A percentile compares a stretch with the other conserved stretches of the same genome.
Conservation (phyloP, 1,139 yeast genomes). For the Geotrichum reessii region DNA sequence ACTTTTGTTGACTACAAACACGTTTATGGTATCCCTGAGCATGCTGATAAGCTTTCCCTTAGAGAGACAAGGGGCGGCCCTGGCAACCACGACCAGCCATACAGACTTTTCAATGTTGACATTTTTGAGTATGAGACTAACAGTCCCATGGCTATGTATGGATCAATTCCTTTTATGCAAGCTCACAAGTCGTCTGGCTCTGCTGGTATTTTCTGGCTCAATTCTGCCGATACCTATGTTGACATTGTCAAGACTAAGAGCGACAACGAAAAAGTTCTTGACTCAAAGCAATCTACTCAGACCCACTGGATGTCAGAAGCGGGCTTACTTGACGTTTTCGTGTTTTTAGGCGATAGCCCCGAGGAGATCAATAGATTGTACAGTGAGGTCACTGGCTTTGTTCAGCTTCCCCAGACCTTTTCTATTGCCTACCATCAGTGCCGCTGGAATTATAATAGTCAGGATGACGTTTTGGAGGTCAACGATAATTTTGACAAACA, state of each 20-base stretch:
- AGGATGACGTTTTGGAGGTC: slow-evolving; percentile 71
- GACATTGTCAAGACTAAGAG: slow-evolving; percentile 49
- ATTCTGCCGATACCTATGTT: slow-evolving; percentile 86
- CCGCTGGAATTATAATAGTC: slow-evolving; percentile 93
- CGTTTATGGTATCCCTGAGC: slow-evolving; percentile 93
- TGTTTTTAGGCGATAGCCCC: slow-evolving; percentile 63
- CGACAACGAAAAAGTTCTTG: slow-evolving; percentile 21
- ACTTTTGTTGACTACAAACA: slow-evolving; percentile 53
- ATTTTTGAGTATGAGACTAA: slow-evolving; percentile 85
- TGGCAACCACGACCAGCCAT: slow-evolving; percentile 54
- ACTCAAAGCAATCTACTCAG: slow-evolving; percentile 21
- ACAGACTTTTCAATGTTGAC: slow-evolving; percentile 85
- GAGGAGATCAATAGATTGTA: slow-evolving; percentile 54
- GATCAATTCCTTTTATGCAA: slow-evolving; percentile 81
- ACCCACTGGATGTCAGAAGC: slow-evolving; percentile 95
- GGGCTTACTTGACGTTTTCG: slow-evolving; percentile 71
- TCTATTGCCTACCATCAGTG: slow-evolving; percentile 92
- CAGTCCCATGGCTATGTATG: slow-evolving; percentile 87
- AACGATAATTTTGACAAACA: slow-evolving; percentile 62
- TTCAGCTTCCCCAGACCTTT: slow-evolving; percentile 70
- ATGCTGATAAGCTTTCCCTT: slow-evolving; percentile 72
- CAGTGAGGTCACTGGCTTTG: slow-evolving; percentile 68
- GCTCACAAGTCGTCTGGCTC: slow-evolving; percentile 57
- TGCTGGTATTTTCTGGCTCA: slow-evolving; percentile 84
- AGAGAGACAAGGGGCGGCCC: slow-evolving; percentile 51